These are phyloP conservation scores for Backusella tarrabulga DNA, from an alignment of 192 early-diverging fungal genomes.

Conservation along the genomic window DNA sequence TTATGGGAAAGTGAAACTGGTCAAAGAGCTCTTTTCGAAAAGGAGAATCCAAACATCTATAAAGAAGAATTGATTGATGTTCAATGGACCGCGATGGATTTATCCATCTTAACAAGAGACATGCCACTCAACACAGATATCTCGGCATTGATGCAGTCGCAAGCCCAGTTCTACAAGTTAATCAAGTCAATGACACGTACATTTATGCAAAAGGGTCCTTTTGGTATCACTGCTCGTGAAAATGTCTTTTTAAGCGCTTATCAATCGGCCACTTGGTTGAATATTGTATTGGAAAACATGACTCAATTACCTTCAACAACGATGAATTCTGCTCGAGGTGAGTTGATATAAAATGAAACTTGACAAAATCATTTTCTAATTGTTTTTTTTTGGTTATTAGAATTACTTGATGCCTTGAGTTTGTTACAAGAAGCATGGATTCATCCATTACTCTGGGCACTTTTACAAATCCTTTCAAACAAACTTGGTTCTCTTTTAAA, in stretches of 20 bases:
- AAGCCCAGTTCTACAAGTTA: not conserved
- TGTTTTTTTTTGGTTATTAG: not conserved
- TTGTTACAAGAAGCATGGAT: not conserved
- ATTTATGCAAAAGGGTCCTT: slow-evolving; percentile 21
- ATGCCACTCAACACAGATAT: not conserved
- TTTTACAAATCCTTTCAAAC: not conserved
- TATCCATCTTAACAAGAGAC: not conserved
- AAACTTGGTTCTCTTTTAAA: not conserved
- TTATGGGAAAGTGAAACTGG: slow-evolving; percentile 18
- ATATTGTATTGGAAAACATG: not conserved
- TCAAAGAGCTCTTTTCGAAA: slow-evolving; percentile 63
- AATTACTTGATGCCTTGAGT: not conserved
- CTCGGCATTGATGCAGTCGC: not conserved
- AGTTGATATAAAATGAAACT: not conserved
- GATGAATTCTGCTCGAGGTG: not conserved
- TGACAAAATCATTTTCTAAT: not conserved
- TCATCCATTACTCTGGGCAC: slow-evolving; percentile 19
- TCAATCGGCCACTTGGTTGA: not conserved
- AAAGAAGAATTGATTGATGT: slow-evolving; percentile 69
- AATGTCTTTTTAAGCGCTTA: slow-evolving; percentile 16
- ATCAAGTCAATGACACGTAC: not conserved
- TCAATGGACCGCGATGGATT: slow-evolving; percentile 43
- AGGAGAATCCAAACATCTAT: slow-evolving; percentile 75
- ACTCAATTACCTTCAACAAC: not conserved
- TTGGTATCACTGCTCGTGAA: slow-evolving; percentile 20